A percentile compares a stretch with the other conserved stretches of the same genome.
phyloP scores from a whole-genome alignment of 371 early-diverging fungal genomes.

The Mortierella sp. region DNA sequence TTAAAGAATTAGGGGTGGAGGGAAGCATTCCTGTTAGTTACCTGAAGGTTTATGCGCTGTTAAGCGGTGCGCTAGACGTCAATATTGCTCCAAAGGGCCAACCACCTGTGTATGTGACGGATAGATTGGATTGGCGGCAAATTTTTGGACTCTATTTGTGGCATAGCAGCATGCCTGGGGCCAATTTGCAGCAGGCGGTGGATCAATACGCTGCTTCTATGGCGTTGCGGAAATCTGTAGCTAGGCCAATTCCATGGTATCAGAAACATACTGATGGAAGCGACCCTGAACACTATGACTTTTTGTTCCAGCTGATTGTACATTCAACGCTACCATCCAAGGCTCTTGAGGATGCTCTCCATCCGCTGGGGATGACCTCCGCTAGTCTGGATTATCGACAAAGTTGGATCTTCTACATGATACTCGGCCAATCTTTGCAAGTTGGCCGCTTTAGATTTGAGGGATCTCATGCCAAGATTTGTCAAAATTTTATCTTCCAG shows the following conservation, averaged over 20 bases:
- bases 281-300: constrained; percentile 61
- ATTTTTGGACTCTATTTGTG: constrained; percentile 79
- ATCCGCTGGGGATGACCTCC: constrained; percentile 62
- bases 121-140: constrained; percentile 75
- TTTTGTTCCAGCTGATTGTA: constrained; percentile 72
- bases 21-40: constrained; percentile 54
- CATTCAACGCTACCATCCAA: constrained; percentile 58
- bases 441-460: constrained; percentile 61
- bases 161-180: constrained; percentile 69
- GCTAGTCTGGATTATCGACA: constrained; percentile 69
- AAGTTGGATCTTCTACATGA: constrained; percentile 69
- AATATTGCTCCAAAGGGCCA: constrained; percentile 28
- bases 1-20: constrained; percentile 40
- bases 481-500: constrained; percentile 66
- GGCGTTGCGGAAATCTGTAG: constrained; percentile 24
- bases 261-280: constrained; percentile 1
- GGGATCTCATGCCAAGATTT: constrained; percentile 52
- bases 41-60: constrained; percentile 66
- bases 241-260: constrained; percentile 63
- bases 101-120: constrained; percentile 37
- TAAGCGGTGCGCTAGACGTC: constrained; percentile 61
- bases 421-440: constrained; percentile 63
- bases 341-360: constrained; percentile 66
- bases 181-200: constrained; percentile 62
- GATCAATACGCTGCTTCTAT: constrained; percentile 60